Conservation (phyloP, 192 early-diverging fungal species). For the Umbelopsis vinacea region DNA sequence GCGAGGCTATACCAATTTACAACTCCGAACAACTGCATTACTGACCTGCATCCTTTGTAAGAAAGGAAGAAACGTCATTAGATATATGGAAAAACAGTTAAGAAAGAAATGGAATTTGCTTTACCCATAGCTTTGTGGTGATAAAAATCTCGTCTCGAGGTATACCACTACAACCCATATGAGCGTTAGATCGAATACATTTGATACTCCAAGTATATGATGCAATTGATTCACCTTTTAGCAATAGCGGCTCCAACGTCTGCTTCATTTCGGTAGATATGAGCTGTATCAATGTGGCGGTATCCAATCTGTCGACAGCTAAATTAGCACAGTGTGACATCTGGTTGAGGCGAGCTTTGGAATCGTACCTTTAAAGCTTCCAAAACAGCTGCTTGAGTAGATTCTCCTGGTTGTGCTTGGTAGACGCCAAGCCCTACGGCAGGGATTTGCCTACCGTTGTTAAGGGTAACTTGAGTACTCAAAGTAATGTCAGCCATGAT, state of each 20-base stretch:
- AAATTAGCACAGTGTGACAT: background rate
- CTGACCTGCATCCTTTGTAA: conserved; percentile 52
- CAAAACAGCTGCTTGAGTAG: conserved; percentile 61
- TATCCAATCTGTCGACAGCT: conserved; percentile 51
- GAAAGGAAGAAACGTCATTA: too few species aligned
- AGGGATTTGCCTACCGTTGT: conserved; percentile 67
- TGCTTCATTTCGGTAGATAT: conserved; percentile 70
- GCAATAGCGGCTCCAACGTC: conserved; percentile 78
- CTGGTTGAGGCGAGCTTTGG: background rate
- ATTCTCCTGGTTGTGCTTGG: conserved; percentile 55
- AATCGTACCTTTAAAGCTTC: conserved; percentile 54
- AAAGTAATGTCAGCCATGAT: background rate
- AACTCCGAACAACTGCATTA: background rate
- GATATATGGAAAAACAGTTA: background rate
- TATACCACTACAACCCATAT: conserved; percentile 62
- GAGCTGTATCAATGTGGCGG: conserved; percentile 63
- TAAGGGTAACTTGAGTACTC: conserved; percentile 11
- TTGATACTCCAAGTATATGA: background rate
- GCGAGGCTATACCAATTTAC: background rate
- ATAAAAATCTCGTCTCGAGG: conserved; percentile 80
- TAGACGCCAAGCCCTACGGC: conserved; percentile 52
- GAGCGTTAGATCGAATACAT: conserved; percentile 28
- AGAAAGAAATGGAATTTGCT: background rate
- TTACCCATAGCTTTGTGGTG: conserved; percentile 66
- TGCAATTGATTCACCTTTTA: conserved; percentile 30